Evolutionary conservation across 345 rosid species (phyloP), one percentile per base, ranked within the genome.

Genomic region (Mangifera indica): DNA sequence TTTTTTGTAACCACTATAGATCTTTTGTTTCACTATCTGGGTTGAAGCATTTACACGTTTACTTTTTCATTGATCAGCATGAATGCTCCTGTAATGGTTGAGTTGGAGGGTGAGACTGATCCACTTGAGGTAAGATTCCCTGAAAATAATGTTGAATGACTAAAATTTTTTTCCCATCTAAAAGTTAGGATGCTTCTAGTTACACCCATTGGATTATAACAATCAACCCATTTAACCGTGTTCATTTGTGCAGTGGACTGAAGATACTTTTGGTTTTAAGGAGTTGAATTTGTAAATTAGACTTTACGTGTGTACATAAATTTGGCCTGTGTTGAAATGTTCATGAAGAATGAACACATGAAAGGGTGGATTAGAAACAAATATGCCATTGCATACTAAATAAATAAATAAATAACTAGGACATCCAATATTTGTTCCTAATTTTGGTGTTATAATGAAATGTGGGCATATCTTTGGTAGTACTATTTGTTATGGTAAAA

Each of bases 81-180:
- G 97, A 92, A 92, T 86, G 97, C 97, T 55, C 98, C 98, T 18
- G 92, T 92, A 13, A 94, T 90, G 95, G 98, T 92, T 34, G 87
- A 89, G 87, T 79, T 94, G 76, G 95, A 94, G 81, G 95, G 96
- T 0, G 97, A 92, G 79, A 90, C 92, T 37, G 98, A 92, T 59
- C 97, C 97, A 7, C 92, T 92, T 10, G 97, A 90, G 96, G 93
- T 93, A 67, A 44, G 52, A 18, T 49, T 69, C 7, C 45, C 68
- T 20, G 48, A 9, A n/a, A 17, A 21, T 21, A 40, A 18, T 37
- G 13, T 57, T 37, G 7, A 44, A 29, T 64, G 29, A 22, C 7
- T 26, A n/a, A n/a, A 37, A 37, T 10, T 12, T 32, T 67, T 49
- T 6, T 13, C 53, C n/a, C 15, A 12, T 32, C 12, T 49, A n/a